Evolutionary conservation across 2,329 filamentous ascomycete species (phyloP), one percentile per base, ranked within the genome.

Genomic region (Fusarium illudens): DNA sequence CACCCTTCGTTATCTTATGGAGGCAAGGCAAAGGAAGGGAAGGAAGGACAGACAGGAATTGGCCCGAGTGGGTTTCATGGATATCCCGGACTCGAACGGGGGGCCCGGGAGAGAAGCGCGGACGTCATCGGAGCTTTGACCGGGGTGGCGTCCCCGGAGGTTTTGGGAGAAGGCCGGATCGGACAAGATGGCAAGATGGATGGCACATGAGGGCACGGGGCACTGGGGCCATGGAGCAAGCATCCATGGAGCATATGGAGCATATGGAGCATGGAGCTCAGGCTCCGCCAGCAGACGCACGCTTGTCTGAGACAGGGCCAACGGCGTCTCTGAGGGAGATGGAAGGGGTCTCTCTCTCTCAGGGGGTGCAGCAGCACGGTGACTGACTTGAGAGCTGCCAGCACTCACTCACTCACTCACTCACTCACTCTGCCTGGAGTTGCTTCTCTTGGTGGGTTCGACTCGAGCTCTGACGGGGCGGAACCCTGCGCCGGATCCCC

Each of bases 271-370:
- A 48, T 5, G 46, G 56, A 51, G 53, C 44, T 57, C 39, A 37
- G 53, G 36, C 59, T 53, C 52, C 33, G 55, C 25, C 51, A 39
- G 46, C 30, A 51, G 59, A 37, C 54, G 25, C 22, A 44, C 15
- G 51, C 46, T 52, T 44, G 68, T 66, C 68, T 67, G 67, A 73
- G 69, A 73, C 71, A 51, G 34, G 29, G 42, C 33, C 53, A 51
- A 48, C 30, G 25, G 22, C 13, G 46, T n/a, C 64, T 37, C 58
- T 70, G 67, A 67, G 63, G 71, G 71, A 73, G 67, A 71, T 73
- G 66, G 68, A 65, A 73, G 71, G 71, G 70, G 70, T 50, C 55
- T 61, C 42, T 51, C 36, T 50, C 55, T 61, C 42, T 51, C 36
- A 50, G 34, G 51, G 53, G 29, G 20, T 34, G 20, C 10, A 25